Percentiles rank a stretch among this genome's conserved stretches.
Conservation (phyloP, 257 asterid genomes). For the Jaltomata sinuosa region DNA sequence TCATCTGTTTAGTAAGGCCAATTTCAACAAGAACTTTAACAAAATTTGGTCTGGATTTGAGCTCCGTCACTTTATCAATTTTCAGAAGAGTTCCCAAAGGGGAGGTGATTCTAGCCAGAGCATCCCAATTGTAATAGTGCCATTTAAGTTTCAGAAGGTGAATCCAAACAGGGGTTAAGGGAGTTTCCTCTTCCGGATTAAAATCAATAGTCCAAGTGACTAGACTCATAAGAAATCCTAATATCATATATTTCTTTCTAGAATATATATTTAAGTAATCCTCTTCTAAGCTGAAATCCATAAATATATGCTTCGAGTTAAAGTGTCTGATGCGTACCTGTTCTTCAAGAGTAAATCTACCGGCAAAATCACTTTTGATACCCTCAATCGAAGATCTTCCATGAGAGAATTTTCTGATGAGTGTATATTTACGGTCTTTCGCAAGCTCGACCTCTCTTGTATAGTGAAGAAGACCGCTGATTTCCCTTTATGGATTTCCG, state of each 20-base stretch:
- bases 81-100: not conserved
- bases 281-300: not conserved
- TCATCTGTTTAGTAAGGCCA: no score
- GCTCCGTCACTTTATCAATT: no score
- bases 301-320: not conserved
- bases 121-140: not conserved
- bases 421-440: no score
- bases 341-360: not conserved
- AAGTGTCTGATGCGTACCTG: not conserved
- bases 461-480: not conserved
- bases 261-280: not conserved
- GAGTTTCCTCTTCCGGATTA: not conserved
- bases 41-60: no score
- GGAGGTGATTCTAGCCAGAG: not conserved
- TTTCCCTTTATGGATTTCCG: not conserved
- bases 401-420: no score
- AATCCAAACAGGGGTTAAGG: not conserved
- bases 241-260: not conserved
- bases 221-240: not conserved
- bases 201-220: not conserved
- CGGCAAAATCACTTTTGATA: not conserved
- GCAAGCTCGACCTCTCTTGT: not conserved
- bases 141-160: not conserved
- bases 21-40: no score
- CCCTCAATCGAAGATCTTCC: not conserved